Percentiles rank a stretch among this genome's conserved stretches.
phyloP scores from a whole-genome alignment of 805 yeast species.

The Kazachstania africana region DNA sequence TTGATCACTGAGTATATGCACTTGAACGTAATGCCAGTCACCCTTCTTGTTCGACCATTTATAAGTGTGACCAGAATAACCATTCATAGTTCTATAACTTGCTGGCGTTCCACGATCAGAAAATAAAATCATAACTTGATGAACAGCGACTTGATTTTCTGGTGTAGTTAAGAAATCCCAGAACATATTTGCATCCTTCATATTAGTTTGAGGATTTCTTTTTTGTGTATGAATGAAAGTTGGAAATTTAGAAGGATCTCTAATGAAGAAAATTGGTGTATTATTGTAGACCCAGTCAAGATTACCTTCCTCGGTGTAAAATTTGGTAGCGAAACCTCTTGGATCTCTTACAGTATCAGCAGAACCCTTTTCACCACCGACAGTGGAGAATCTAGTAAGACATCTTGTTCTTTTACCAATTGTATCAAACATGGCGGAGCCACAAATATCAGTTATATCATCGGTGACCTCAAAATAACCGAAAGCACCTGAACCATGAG shows the following conservation, averaged over 20 bases:
- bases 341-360: conserved; percentile 62
- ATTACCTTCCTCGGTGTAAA: conserved; percentile 58
- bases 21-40: conserved; percentile 44
- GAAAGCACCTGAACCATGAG: conserved; percentile 87
- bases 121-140: conserved; percentile 52
- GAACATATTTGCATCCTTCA: conserved; percentile 70
- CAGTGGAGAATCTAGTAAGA: conserved; percentile 62
- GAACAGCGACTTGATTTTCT: conserved; percentile 61
- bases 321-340: conserved; percentile 54
- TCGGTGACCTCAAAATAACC: conserved; percentile 83
- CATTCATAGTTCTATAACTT: conserved; percentile 46
- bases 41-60: conserved; percentile 47
- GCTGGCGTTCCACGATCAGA: conserved; percentile 57
- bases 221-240: conserved; percentile 59
- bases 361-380: conserved; percentile 58
- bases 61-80: conserved; percentile 57
- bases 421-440: conserved; percentile 56
- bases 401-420: conserved; percentile 74
- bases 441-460: conserved; percentile 62
- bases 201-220: conserved; percentile 58
- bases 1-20: conserved; percentile 42
- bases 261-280: conserved; percentile 55
- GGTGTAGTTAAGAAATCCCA: conserved; percentile 66
- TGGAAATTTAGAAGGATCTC: conserved; percentile 56
- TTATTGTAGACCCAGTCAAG: conserved; percentile 66